Percentiles rank a stretch among this genome's conserved stretches.
Evolutionary conservation across 257 asterid genomes (phyloP).

Genomic region (Eustoma russellianum): DNA sequence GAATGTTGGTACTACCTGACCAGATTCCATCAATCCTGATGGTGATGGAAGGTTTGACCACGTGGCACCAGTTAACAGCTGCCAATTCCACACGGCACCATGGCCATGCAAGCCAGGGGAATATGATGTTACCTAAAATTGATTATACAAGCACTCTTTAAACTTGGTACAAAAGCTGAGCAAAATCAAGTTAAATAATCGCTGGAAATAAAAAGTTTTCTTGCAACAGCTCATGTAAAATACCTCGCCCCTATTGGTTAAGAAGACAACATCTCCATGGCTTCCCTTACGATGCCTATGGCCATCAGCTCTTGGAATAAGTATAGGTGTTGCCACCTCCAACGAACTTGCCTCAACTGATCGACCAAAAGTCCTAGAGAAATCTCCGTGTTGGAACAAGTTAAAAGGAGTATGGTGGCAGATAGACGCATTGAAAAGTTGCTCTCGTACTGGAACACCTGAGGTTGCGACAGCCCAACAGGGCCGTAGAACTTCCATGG

Average conservation of each 20-base stretch:
- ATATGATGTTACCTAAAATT: conserved; percentile 79
- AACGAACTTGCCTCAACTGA: conserved; percentile 48
- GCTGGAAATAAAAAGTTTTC: too few species aligned
- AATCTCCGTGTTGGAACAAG: conserved; percentile 77
- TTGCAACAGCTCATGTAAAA: neutral
- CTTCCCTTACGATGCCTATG: conserved; percentile 86
- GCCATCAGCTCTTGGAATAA: conserved; percentile 76
- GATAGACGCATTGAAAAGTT: conserved; percentile 91
- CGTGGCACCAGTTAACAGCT: conserved; percentile 71
- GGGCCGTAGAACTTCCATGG: conserved; percentile 90
- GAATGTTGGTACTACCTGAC: conserved; percentile 65
- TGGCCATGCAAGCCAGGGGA: conserved; percentile 90
- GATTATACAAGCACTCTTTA: too few species aligned
- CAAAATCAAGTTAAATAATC: too few species aligned
- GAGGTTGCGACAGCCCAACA: conserved; percentile 99
- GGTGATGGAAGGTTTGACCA: conserved; percentile 97
- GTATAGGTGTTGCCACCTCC: conserved; percentile 93
- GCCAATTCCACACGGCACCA: conserved; percentile 93
- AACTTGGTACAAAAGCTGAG: too few species aligned
- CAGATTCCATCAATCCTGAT: conserved; percentile 63
- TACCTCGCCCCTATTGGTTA: conserved; percentile 98
- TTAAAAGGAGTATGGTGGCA: conserved; percentile 90
- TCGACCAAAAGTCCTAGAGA: conserved; percentile 59
- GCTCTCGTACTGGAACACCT: conserved; percentile 93
- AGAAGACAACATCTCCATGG: conserved; percentile 87